These are phyloP conservation scores for Rhodosporidiobolus odoratus DNA, from an alignment of 768 basidiomycete genomes.

Conservation along the genomic window DNA sequence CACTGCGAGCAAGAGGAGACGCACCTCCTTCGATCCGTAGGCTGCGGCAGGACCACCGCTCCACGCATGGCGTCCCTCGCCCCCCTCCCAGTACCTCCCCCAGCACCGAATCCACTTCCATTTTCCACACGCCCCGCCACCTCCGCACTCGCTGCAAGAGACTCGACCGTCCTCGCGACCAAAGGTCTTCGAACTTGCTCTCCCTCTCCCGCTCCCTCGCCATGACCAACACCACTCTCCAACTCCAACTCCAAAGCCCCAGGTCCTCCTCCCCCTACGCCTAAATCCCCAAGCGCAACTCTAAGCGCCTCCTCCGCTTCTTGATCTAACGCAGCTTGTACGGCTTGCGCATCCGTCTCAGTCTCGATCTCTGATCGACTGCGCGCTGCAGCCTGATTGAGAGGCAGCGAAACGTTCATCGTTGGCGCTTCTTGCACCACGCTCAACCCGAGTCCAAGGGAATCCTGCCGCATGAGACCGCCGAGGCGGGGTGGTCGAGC, in stretches of 20 bases:
- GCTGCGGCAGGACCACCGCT: not conserved
- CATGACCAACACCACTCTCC: too few relatives aligned
- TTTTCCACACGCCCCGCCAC: not conserved
- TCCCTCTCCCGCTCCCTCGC: too few relatives aligned
- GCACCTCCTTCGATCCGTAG: not conserved
- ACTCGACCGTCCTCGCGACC: too few relatives aligned
- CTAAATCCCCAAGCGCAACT: too few relatives aligned
- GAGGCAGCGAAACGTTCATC: not conserved
- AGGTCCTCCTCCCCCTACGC: too few relatives aligned
- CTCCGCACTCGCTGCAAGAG: not conserved
- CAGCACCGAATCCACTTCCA: too few relatives aligned
- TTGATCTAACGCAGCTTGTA: not conserved
- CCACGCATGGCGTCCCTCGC: not conserved
- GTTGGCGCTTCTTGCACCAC: constrained; percentile 27
- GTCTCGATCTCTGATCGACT: not conserved
- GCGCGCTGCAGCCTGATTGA: not conserved
- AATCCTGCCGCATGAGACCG: not conserved
- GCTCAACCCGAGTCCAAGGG: constrained; percentile 13
- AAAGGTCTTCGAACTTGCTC: not conserved
- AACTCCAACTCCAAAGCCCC: too few relatives aligned
- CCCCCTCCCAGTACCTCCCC: not conserved
- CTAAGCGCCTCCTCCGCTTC: not conserved
- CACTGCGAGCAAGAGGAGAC: not conserved
- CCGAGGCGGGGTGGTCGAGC: not conserved
- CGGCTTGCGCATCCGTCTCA: not conserved